Evolutionary conservation across 345 rosid species (phyloP).

Genomic region (Brassica rapa): DNA sequence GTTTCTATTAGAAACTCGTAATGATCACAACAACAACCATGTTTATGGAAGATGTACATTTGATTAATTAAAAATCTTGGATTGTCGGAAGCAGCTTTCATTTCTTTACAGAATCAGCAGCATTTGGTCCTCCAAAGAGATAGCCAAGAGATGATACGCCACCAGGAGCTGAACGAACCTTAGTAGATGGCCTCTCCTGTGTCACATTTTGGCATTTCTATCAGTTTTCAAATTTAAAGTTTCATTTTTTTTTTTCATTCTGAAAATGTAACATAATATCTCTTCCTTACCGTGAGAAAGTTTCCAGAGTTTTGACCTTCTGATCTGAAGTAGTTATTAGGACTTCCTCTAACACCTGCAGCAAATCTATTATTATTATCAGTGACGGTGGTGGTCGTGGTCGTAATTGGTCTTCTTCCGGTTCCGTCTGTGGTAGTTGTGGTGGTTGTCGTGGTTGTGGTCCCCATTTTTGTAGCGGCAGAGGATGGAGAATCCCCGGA

Average conservation of each 20-base stretch:
- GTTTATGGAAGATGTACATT: not conserved
- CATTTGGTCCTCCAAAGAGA: not conserved
- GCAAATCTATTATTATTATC: slow-evolving; percentile 52
- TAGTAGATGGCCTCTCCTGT: not conserved
- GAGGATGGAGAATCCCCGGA: slow-evolving; percentile 50
- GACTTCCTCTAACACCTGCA: slow-evolving; percentile 68
- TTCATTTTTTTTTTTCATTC: not conserved
- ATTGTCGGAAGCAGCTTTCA: not conserved
- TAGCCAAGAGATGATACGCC: not conserved
- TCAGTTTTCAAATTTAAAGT: not conserved
- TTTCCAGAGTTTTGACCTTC: slow-evolving; percentile 87
- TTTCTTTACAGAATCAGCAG: not conserved
- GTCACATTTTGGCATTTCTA: not conserved
- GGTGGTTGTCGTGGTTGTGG: slow-evolving; percentile 41
- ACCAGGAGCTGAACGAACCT: not conserved
- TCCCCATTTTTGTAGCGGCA: slow-evolving; percentile 39
- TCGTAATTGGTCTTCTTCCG: slow-evolving; percentile 38
- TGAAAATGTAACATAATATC: not conserved
- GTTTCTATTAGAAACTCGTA: not conserved
- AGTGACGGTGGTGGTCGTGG: slow-evolving; percentile 46
- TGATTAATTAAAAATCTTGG: not conserved
- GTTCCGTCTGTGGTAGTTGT: slow-evolving; percentile 41
- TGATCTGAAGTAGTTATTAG: slow-evolving; percentile 73
- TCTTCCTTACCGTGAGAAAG: slow-evolving; percentile 60
- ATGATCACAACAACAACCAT: not conserved